Evolutionary conservation across 108 stramenopile species (phyloP), one percentile per base, ranked within the genome.

Genomic region (Fistulifera solaris): DNA sequence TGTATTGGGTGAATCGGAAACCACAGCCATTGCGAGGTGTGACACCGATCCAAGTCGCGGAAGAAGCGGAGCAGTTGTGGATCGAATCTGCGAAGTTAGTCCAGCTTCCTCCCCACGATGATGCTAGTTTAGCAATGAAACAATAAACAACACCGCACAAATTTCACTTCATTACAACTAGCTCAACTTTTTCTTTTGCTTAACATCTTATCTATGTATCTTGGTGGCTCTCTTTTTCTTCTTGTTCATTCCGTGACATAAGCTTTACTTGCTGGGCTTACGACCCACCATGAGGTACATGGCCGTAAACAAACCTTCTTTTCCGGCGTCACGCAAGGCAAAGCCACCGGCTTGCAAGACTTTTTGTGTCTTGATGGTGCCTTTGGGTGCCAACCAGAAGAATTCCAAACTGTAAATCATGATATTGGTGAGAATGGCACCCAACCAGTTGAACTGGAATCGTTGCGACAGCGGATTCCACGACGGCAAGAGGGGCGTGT

Each of bases 391-490:
- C 72, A 89, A 62, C 38, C 56, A 54, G 22, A 60, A 31, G 16
- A 82, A 23, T 61, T 79, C 73, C 55, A 94, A 55, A 27, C 63
- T 38, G 52, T 59, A 67, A 41, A 71, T 61, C 14, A 51, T 31
- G 4, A 38, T 47, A 43, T 66, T 79, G 42, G 83, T 89, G 35
- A 90, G 48, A 24, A 50, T 43, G 46, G 66, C 56, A 15, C 93
- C 93, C 27, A 91, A 66, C 76, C 79, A 81, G 48, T 75, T 92
- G 74, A 92, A 89, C 71, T 94, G 89, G 57, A 94, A 94, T 8
- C 94, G 76, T 58, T 85, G 85, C 10, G 80, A 76, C 49, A 94
- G 73, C 10, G 87, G 78, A 66, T 89, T 91, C 81, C 81, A 89
- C n/a, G 68, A 69, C 15, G 90, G 81, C 48, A 72, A 68, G n/a